Evolutionary conservation across 352 stramenopile genomes (phyloP).

Genomic region (Elongisporangium undulatum): DNA sequence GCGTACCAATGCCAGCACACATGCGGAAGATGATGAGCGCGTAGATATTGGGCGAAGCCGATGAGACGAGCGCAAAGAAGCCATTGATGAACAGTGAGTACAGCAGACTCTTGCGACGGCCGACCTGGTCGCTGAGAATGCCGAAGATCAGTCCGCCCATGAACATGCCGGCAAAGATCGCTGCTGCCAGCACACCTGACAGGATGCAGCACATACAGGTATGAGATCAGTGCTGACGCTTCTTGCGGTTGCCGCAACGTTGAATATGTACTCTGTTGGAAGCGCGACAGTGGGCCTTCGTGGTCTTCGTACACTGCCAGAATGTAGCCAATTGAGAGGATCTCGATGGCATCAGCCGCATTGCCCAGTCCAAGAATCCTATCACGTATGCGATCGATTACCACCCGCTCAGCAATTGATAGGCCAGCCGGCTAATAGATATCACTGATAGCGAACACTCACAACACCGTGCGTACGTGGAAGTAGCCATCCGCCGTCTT

Average conservation of each 20-base stretch:
- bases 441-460: slow-evolving; percentile 5
- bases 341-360: slow-evolving; percentile 88
- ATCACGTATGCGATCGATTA: slow-evolving; percentile 3
- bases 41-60: slow-evolving; percentile 55
- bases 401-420: background rate
- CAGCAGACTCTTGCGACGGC: slow-evolving; percentile 64
- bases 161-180: slow-evolving; percentile 90
- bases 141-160: slow-evolving; percentile 79
- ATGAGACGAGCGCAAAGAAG: slow-evolving; percentile 71
- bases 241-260: background rate
- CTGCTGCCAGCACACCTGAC: slow-evolving; percentile 71
- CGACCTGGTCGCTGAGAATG: slow-evolving; percentile 69
- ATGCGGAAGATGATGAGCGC: slow-evolving; percentile 59
- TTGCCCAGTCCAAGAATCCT: slow-evolving; percentile 83
- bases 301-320: slow-evolving; percentile 78
- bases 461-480: slow-evolving; percentile 64
- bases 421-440: background rate
- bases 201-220: background rate
- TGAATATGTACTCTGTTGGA: slow-evolving; percentile 41
- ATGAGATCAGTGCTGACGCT: background rate
- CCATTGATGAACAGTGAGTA: slow-evolving; percentile 81
- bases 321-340: slow-evolving; percentile 90
- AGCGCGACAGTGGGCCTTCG: slow-evolving; percentile 45
- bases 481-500: slow-evolving; percentile 59
- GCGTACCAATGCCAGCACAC: slow-evolving; percentile 54